Percentiles rank a stretch among this genome's conserved stretches.
Evolutionary conservation across 306 rosid species (phyloP).

Genomic region (Alnus rubra): DNA sequence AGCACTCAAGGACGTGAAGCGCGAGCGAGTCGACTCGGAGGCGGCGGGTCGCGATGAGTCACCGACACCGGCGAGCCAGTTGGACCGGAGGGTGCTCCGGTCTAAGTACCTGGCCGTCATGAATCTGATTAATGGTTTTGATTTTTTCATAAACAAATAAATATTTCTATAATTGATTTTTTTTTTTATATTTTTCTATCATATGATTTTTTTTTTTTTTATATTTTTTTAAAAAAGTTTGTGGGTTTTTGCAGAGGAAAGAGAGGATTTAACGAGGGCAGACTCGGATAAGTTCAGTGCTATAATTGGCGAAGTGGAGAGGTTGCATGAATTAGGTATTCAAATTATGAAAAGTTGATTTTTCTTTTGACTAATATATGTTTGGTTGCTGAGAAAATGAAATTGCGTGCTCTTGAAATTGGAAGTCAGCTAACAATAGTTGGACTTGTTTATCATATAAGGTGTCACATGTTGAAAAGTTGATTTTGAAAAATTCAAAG

Average conservation of each 20-base stretch:
- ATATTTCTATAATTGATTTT: background rate
- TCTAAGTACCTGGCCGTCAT: slow-evolving; percentile 56
- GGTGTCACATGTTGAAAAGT: too few relatives aligned
- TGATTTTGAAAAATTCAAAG: too few relatives aligned
- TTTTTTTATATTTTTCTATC: background rate
- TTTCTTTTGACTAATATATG: background rate
- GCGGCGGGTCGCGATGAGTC: slow-evolving; percentile 12
- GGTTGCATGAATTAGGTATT: slow-evolving; percentile 62
- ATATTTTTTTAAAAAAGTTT: background rate
- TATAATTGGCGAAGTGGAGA: slow-evolving; percentile 53
- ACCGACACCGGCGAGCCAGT: slow-evolving; percentile 19
- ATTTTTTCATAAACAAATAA: background rate
- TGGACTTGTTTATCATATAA: too few relatives aligned
- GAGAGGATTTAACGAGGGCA: slow-evolving; percentile 47
- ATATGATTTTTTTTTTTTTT: background rate
- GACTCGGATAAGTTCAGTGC: slow-evolving; percentile 53
- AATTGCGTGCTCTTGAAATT: background rate
- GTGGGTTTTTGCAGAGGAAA: slow-evolving; percentile 48
- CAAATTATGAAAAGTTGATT: background rate
- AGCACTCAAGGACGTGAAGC: slow-evolving; percentile 38
- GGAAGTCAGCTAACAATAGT: background rate
- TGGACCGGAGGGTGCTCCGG: slow-evolving; percentile 63
- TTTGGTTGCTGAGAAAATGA: background rate
- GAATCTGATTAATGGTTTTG: slow-evolving; percentile 56
- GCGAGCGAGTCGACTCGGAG: slow-evolving; percentile 40